Evolutionary conservation across 495 filamentous ascomycete species (phyloP), one percentile per base, ranked within the genome.

Genomic region (Trichocladium uniseriatum): DNA sequence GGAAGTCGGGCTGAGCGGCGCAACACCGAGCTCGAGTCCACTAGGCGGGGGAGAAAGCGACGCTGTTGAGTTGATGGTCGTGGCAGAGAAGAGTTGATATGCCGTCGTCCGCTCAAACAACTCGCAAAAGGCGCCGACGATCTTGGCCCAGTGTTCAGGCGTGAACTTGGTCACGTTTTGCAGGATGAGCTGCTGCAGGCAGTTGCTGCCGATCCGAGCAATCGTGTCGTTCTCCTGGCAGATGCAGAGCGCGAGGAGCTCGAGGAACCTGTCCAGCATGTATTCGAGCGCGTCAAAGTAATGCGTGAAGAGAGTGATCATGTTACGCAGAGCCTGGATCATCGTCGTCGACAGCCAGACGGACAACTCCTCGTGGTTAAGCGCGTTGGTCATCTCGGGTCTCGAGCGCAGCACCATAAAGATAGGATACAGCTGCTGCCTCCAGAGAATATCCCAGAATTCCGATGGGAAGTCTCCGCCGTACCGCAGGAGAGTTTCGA

Each of bases 291-390:
- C 78, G 48, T 94, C 88, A 56, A 97, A 99, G 66, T 96, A 97
- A 65, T 99, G 92, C 0, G 92, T 99, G 61, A 99, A 97, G 20
- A 99, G 79, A 0, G 85, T 89, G 57, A 99, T 96, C 85, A 99
- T 95, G 67, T 95, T 97, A 40, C 92, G 81, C 53, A 99, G 70
- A 14, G 92, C 92, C 65, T 99, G 92, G 38, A 99, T 99, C 89
- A 99, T 97, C 16, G 92, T 99, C 0, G 92, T 99, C 11, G 89
- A 95, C 29, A 99, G 76, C 92, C 92, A 99, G n/a, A 99, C 92
- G 1, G 91, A 95, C 16, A 96, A 74, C 56, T 95, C 89, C 62
- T 99, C 92, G 54, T 95, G 89, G 51, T 87, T 95, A 3, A 87
- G 77, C 15, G 87, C 86, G 58, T 95, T 94, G 42, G 80, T 79